Evolutionary conservation across 768 basidiomycete species (phyloP), one percentile per base, ranked within the genome.

Genomic region (Coprinopsis cinerea): DNA sequence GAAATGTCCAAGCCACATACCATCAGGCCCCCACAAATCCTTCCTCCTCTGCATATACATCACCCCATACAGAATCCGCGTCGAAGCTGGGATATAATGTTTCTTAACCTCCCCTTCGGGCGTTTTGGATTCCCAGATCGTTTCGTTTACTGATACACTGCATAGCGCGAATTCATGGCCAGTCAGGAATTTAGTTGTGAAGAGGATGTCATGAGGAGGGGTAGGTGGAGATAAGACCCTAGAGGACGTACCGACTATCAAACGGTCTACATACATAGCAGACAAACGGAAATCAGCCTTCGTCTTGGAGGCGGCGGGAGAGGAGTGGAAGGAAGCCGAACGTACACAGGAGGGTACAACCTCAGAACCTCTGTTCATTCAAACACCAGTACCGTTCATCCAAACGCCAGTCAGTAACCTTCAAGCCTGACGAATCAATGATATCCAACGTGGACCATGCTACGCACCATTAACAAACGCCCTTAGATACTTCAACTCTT

Each of bases 11-110:
- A n/a, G n/a, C n/a, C n/a, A 39, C 67, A 3, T 54, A 81, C 81
- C 82, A 57, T 84, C 82, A 1, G 81, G 80, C 0, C 83, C 83
- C 83, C 83, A 85, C 2, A 82, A 69, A 54, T 83, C 79, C 44
- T 63, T 71, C 26, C 81, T 69, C 4, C 82, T 71, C 30, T 86
- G 84, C 80, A 83, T 82, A 26, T 77, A 62, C 51, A 73, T 67
- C 3, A 81, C 70, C 6, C 75, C 72, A 55, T 80, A 84, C 0
- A 61, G 51, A 22, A 65, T 55, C 36, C n/a, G n/a, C n/a, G n/a
- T n/a, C n/a, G n/a, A n/a, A n/a, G n/a, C 78, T 76, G 30, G 18
- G 28, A 9, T 39, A 9, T 39, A 9, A 18, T 10, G 7, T 20
- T 10, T n/a, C n/a, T n/a, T n/a, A n/a, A n/a, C n/a, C n/a, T n/a